Conservation (phyloP, 306 rosid species). For the Rosa lucieae region DNA sequence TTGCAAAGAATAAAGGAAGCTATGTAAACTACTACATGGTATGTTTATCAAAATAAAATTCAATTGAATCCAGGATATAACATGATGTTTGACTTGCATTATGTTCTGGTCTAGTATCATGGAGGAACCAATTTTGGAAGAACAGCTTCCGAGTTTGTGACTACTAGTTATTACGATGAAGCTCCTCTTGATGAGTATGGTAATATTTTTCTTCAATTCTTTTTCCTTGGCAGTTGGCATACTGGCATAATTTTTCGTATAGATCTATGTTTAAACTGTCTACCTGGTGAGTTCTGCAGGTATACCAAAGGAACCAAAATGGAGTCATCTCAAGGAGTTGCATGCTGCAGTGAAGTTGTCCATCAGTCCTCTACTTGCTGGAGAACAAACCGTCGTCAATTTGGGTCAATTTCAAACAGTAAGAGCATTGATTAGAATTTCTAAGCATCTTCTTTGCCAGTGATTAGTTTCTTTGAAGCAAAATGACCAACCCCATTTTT, state of each 20-base stretch:
- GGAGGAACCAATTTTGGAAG: slow-evolving; percentile 48
- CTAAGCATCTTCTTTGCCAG: not conserved
- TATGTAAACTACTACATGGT: slow-evolving; percentile 51
- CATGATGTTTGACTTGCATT: not conserved
- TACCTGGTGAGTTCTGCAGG: slow-evolving; percentile 39
- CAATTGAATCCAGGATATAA: not conserved
- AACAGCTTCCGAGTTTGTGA: slow-evolving; percentile 28
- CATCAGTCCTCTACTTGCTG: slow-evolving; percentile 26
- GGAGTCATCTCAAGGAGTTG: slow-evolving; percentile 73
- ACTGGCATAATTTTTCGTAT: not conserved
- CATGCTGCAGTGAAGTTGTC: slow-evolving; percentile 60
- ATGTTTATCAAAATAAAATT: not conserved
- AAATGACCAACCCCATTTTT: not conserved
- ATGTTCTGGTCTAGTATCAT: slow-evolving; percentile 32
- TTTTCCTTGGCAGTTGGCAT: not conserved
- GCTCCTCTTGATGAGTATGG: slow-evolving; percentile 47
- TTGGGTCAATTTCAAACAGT: slow-evolving; percentile 34
- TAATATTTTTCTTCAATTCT: not conserved
- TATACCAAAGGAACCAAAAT: slow-evolving; percentile 61
- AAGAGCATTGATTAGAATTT: not conserved
- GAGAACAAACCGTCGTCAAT: slow-evolving; percentile 21
- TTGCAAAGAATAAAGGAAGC: slow-evolving; percentile 39
- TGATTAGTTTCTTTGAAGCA: not conserved
- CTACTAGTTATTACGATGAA: slow-evolving; percentile 37
- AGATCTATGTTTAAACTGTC: not conserved